Conservation (phyloP, 306 rosid species). For the Crotalaria pallida region DNA sequence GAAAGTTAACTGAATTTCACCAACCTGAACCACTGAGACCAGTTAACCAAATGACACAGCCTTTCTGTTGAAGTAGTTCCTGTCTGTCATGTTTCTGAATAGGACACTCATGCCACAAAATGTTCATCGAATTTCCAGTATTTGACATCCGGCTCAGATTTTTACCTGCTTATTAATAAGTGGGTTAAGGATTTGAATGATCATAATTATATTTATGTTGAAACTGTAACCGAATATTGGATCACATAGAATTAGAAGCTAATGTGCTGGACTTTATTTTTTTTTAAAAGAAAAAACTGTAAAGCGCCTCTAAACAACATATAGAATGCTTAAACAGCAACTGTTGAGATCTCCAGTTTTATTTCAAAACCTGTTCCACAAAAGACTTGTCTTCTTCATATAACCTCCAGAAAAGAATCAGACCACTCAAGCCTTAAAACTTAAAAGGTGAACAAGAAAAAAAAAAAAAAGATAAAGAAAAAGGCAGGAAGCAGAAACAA, state of each 20-base stretch:
- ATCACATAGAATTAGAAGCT: neutral
- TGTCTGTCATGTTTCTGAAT: constrained; percentile 73
- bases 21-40: constrained; percentile 99
- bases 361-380: neutral
- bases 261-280: neutral
- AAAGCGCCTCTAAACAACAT: neutral
- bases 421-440: neutral
- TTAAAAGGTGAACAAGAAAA: neutral
- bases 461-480: neutral
- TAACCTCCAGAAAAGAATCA: neutral
- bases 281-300: neutral
- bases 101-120: constrained; percentile 70
- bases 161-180: constrained; percentile 45
- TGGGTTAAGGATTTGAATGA: constrained; percentile 28
- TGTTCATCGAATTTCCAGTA: constrained; percentile 61
- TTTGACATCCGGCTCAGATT: constrained; percentile 32
- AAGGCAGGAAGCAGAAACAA: constrained; percentile 5
- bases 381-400: neutral
- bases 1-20: constrained; percentile 25
- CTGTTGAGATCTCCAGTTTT: neutral
- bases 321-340: neutral
- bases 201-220: neutral
- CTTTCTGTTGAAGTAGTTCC: constrained; percentile 71
- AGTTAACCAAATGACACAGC: constrained; percentile 92
- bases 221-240: neutral